Base-by-base conservation (phyloP, 306 rosid species). In the Cucurbita ficifolia region DNA sequence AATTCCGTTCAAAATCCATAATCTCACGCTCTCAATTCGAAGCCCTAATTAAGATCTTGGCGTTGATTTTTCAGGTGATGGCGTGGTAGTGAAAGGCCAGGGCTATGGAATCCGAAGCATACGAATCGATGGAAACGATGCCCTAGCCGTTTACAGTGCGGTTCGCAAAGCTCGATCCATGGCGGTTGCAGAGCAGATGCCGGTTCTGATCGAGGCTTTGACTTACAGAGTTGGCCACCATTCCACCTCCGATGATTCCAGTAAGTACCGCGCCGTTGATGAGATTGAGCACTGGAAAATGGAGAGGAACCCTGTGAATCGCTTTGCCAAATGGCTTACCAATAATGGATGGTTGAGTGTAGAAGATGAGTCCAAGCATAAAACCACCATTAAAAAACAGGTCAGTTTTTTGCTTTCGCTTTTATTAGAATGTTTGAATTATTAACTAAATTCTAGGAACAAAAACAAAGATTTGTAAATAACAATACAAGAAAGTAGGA, bases 211-310 rank as follows among this genome's bases (percentile, higher is more conserved):
- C 52, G 96, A 90, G 93, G 90, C 87, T 65, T 86, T 90, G 9
- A 83, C 86, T 12, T 89, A 89, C 38, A 84, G 96, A 87, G 96
- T 82, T 55, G 96, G 92, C 70, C 96, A 90, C 76, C 92, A 90
- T 81, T 90, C 96, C 10, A 90, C 92, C 22, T 87, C 96, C 4
- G 92, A 90, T 55, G 92, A 90, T 80, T 90, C 96, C 38, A 83
- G 88, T 9, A 90, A 90, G 88, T 90, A 87, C 72, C 50, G 92
- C 13, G 53, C 84, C 8, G 29, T 12, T n/a, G 80, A 83, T 70
- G 96, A 89, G 79, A 89, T 87, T 35, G 83, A 87, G 56, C 67
- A 81, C 19, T 89, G 96, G 96, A 90, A 87, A 78, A 81, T 21
- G 76, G 71, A 35, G 76, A 73, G 89, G 71, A 84, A 76, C 63